Evolutionary conservation across 192 early-diverging fungal genomes (phyloP), one percentile per base, ranked within the genome.

Genomic region (Pilobolus umbonatus): DNA sequence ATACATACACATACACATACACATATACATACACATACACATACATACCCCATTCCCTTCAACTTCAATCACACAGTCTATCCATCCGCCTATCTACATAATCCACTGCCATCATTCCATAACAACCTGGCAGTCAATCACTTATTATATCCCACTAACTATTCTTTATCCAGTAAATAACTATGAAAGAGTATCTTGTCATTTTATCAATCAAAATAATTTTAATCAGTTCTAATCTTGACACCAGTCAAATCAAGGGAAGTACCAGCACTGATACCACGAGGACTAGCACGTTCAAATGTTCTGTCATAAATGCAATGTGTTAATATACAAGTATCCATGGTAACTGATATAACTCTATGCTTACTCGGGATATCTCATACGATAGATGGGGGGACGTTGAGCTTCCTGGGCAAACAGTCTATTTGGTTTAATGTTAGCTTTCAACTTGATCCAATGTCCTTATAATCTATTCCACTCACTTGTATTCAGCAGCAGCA

Each of bases 311-410:
- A 5, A 28, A 25, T 7, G 5, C 2, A 1, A 24, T 19, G 21
- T 17, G 0, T 21, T 6, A 57, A 17, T 19, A n/a, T 12, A 3
- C 1, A n/a, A n/a, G 11, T 31, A 48, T 17, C 12, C 21, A 1
- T 31, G 15, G n/a, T n/a, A n/a, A n/a, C n/a, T n/a, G n/a, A n/a
- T n/a, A n/a, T n/a, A n/a, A n/a, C n/a, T n/a, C n/a, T n/a, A 17
- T 2, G 58, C 67, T 62, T 63, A 69, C 67, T 69, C 67, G 12
- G 67, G 61, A 29, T 69, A 69, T 54, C 67, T 52, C 61, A 62
- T 52, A 40, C 67, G 67, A 19, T 69, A 45, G 22, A 69, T 54
- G 5, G 59, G 67, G 36, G 67, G 38, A 36, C 59, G 59, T 29
- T 69, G 43, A 29, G 60, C 67, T 25, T 69, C 67, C 35, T 69